Evolutionary conservation across 129 eudicot genomes (phyloP), one percentile per base, ranked within the genome.

Genomic region (Logfia minima): DNA sequence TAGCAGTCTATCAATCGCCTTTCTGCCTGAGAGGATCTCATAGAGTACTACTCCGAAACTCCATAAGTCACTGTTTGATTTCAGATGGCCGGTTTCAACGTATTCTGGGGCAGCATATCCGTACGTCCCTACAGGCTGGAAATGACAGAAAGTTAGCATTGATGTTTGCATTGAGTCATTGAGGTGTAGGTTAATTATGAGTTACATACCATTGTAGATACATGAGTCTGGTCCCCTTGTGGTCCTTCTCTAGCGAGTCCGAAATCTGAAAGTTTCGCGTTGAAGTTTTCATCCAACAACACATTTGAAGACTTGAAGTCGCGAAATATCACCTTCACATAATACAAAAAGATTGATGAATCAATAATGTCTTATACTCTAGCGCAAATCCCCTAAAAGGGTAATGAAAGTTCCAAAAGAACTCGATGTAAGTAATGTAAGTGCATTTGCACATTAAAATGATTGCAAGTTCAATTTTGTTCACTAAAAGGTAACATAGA

Each of bases 191-290:
- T 67, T 18, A 18, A 8, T 61, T 74, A 37, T 5, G 28, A 39
- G n/a, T 22, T 6, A 84, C 89, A 82, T 76, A 92, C 97, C 74
- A 62, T 87, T 28, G 97, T 92, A 17, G 96, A 89, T 14, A 92
- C 97, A 62, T 92, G 97, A 31, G 90, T 74, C 4, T 28, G 86
- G 32, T 81, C 96, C 8, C 89, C 97, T 45, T 77, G 78, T 28
- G 97, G 97, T 4, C 97, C 97, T 84, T 92, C 97, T 76, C 97
- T 82, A 39, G 97, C 97, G 64, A 92, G 92, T 18, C 97, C 97
- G 58, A 92, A 92, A 83, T 92, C 97, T 37, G 96, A 92, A 59
- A 92, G 88, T 82, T 86, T 92, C 2, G 97, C 77, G 0, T 82
- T 87, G 76, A 92, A 85, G 72, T 87, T 81, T 65, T 78, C 77